A percentile compares a stretch with the other conserved stretches of the same genome.
Conservation (phyloP, 2,329 filamentous ascomycete genomes). For the Aspergillus vadensis region DNA sequence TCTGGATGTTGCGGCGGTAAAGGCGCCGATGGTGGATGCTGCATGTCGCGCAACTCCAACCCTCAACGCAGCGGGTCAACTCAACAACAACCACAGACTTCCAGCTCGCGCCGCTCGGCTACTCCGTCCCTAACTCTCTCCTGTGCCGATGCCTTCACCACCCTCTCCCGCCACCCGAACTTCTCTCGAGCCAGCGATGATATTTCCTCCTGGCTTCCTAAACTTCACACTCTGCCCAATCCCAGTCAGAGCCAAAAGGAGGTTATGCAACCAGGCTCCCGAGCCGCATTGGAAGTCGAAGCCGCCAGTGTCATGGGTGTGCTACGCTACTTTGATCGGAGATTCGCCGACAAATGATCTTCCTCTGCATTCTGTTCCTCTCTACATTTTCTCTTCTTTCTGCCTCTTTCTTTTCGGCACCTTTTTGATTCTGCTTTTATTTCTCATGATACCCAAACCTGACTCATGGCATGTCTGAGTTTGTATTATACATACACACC, state of each 20-base stretch:
- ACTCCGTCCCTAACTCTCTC: constrained; percentile 61
- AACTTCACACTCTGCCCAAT: constrained; percentile 62
- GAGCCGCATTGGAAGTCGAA: constrained; percentile 73
- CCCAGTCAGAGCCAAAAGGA: constrained; percentile 26
- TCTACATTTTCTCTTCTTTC: background rate
- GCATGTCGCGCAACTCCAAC: constrained; percentile 45
- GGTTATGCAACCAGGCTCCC: constrained; percentile 31
- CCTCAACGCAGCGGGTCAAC: constrained; percentile 24
- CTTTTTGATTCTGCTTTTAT: constrained; percentile 8
- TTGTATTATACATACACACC: constrained; percentile 26
- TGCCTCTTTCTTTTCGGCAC: constrained; percentile 11
- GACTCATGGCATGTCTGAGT: constrained; percentile 27
- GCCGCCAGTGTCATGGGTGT: constrained; percentile 84
- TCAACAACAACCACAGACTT: constrained; percentile 20
- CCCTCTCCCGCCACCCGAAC: constrained; percentile 72
- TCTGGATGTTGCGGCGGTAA: constrained; percentile 64
- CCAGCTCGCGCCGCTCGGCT: constrained; percentile 33
- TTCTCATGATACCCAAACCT: constrained; percentile 30
- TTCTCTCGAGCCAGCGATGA: constrained; percentile 74
- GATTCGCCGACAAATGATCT: constrained; percentile 56
- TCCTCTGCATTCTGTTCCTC: background rate
- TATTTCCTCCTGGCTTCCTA: constrained; percentile 73
- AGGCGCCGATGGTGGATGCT: constrained; percentile 63
- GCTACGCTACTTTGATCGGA: constrained; percentile 76
- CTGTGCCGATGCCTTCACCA: constrained; percentile 78